Evolutionary conservation across 2,329 filamentous ascomycete species (phyloP).

Genomic region (Trichoderma lentiforme): DNA sequence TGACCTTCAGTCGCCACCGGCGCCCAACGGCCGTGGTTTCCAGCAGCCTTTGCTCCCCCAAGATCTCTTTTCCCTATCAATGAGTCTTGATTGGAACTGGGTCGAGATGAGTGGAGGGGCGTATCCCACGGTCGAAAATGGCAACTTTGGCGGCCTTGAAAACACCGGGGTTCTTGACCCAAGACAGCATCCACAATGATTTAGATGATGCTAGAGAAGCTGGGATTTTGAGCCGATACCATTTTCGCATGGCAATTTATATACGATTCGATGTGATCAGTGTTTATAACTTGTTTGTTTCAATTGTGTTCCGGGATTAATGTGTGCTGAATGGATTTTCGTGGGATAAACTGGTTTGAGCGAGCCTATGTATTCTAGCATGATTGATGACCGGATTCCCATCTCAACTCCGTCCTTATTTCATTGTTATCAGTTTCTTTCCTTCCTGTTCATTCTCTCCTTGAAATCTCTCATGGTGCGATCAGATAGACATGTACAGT

Average conservation of each 20-base stretch:
- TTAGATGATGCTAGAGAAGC: background rate
- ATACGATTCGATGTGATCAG: background rate
- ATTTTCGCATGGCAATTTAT: background rate
- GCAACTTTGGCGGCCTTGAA: slow-evolving; percentile 40
- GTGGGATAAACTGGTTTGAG: background rate
- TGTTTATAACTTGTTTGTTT: background rate
- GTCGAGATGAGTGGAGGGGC: slow-evolving; percentile 64
- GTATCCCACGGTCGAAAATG: slow-evolving; percentile 63
- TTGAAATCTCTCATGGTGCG: background rate
- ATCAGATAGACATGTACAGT: background rate
- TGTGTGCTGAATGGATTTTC: background rate
- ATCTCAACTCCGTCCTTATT: background rate
- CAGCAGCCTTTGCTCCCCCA: slow-evolving; percentile 88
- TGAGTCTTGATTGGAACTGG: slow-evolving; percentile 90
- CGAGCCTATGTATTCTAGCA: background rate
- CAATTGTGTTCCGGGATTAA: background rate
- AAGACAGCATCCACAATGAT: background rate
- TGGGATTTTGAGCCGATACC: background rate
- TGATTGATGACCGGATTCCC: background rate
- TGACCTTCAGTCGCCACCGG: slow-evolving; percentile 36
- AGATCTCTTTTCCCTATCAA: slow-evolving; percentile 92
- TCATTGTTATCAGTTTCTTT: background rate
- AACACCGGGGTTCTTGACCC: background rate
- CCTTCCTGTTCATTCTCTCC: background rate
- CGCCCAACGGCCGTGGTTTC: slow-evolving; percentile 45